A percentile compares a stretch with the other conserved stretches of the same genome.
Conservation (phyloP, 2,329 filamentous ascomycete genomes). For the Aquanectria penicillioides region DNA sequence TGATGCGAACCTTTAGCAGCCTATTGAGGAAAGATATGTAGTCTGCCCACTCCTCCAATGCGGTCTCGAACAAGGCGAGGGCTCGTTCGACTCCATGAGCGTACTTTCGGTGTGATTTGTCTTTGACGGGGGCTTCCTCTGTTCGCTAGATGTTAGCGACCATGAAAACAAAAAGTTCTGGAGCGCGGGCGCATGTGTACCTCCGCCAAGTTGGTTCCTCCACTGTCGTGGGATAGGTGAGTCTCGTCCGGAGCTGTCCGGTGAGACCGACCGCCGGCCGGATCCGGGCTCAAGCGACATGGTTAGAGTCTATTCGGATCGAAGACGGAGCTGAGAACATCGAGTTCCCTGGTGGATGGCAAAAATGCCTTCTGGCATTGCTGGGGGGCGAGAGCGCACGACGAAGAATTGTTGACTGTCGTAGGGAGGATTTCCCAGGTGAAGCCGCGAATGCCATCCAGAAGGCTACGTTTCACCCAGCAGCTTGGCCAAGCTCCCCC, state of each 20-base stretch:
- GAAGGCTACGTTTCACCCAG: slow-evolving; percentile 43
- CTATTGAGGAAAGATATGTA: slow-evolving; percentile 97
- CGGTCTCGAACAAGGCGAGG: slow-evolving; percentile 88
- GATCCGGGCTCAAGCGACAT: slow-evolving; percentile 73
- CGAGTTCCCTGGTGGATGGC: slow-evolving; percentile 23
- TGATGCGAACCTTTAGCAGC: slow-evolving; percentile 77
- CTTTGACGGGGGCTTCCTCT: slow-evolving; percentile 68
- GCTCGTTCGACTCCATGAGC: slow-evolving; percentile 87
- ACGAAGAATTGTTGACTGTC: slow-evolving; percentile 17
- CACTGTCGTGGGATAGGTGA: slow-evolving; percentile 80
- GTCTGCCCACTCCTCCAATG: slow-evolving; percentile 98
- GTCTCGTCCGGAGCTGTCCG: slow-evolving; percentile 84
- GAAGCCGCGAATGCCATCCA: slow-evolving; percentile 33
- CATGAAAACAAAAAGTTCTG: neutral
- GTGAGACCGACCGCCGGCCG: slow-evolving; percentile 72
- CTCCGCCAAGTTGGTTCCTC: slow-evolving; percentile 80
- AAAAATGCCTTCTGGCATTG: slow-evolving; percentile 29
- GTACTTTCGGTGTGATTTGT: slow-evolving; percentile 86
- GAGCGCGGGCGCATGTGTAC: slow-evolving; percentile 58
- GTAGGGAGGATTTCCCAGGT: slow-evolving; percentile 28
- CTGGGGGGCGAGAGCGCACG: slow-evolving; percentile 18
- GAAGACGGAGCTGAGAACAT: slow-evolving; percentile 35
- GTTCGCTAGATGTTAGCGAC: slow-evolving; percentile 21
- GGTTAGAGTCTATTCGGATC: slow-evolving; percentile 41
- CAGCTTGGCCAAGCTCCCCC: slow-evolving; percentile 23